phyloP scores from a whole-genome alignment of 345 rosid genomes.

The Anastatica hierochuntica region DNA sequence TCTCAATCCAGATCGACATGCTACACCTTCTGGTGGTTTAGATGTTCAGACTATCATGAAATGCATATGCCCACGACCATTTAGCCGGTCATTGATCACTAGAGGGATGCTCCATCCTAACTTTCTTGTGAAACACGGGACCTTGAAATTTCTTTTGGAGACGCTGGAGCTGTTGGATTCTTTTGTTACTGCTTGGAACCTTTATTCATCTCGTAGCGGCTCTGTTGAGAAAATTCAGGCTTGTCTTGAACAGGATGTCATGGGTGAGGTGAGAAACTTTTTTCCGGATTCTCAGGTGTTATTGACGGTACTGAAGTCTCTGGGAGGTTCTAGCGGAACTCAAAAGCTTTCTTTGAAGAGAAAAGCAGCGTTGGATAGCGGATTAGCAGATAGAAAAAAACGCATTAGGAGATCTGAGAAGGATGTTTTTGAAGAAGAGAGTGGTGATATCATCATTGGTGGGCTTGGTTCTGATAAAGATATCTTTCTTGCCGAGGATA shows the following conservation, averaged over 20 bases:
- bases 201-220: constrained; percentile 19
- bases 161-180: constrained; percentile 59
- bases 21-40: constrained; percentile 31
- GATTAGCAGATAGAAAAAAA: constrained; percentile 14
- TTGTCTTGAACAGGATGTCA: constrained; percentile 48
- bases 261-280: constrained; percentile 52
- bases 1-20: constrained; percentile 32
- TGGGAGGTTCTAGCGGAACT: constrained; percentile 27
- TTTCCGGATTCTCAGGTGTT: constrained; percentile 84
- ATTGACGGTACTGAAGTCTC: constrained; percentile 47
- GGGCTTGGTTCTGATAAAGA: constrained; percentile 40
- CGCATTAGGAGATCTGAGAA: constrained; percentile 39
- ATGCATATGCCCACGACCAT: constrained; percentile 65
- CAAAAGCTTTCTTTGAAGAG: constrained; percentile 37
- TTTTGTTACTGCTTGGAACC: constrained; percentile 37
- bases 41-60: constrained; percentile 53
- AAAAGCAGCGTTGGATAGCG: constrained; percentile 29
- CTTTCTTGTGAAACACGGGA: constrained; percentile 73
- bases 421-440: constrained; percentile 29
- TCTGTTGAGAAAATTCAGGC: constrained; percentile 32
- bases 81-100: constrained; percentile 58
- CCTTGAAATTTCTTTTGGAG: constrained; percentile 74
- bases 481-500: constrained; percentile 26
- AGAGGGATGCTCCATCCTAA: constrained; percentile 86
- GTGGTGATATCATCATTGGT: constrained; percentile 47